Conservation (phyloP, 306 rosid genomes). For the Elaeagnus macrophylla region DNA sequence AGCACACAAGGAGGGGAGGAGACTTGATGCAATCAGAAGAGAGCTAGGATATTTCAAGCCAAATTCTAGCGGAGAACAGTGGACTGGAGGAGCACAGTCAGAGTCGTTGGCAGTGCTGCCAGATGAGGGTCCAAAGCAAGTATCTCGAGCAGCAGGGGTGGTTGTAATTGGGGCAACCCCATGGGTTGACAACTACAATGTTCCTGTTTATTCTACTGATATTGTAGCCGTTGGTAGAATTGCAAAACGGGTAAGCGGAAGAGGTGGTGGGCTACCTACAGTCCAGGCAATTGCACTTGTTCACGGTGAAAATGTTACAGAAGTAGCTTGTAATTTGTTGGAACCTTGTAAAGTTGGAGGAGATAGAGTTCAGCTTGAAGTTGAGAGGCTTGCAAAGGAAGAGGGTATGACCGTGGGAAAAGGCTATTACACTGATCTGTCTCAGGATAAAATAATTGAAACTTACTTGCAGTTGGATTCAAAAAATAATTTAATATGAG, state of each 20-base stretch:
- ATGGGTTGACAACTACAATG: slow-evolving; percentile 70
- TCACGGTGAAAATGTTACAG: slow-evolving; percentile 30
- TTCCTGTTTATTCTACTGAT: slow-evolving; percentile 56
- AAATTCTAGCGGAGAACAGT: slow-evolving; percentile 44
- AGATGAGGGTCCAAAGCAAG: slow-evolving; percentile 59
- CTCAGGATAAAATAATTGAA: slow-evolving; percentile 52
- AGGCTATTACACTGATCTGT: slow-evolving; percentile 76
- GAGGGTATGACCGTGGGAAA: slow-evolving; percentile 52
- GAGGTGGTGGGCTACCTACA: slow-evolving; percentile 53
- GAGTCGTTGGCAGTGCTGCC: slow-evolving; percentile 45
- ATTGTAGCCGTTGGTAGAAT: slow-evolving; percentile 38
- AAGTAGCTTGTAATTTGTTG: slow-evolving; percentile 52
- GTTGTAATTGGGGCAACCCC: slow-evolving; percentile 54
- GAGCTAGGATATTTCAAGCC: slow-evolving; percentile 77
- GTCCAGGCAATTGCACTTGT: slow-evolving; percentile 88
- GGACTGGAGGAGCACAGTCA: slow-evolving; percentile 51
- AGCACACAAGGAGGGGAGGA: slow-evolving; percentile 65
- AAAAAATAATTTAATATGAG: slow-evolving; percentile 14
- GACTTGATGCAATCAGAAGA: slow-evolving; percentile 67
- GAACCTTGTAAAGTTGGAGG: slow-evolving; percentile 56
- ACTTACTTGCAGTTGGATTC: slow-evolving; percentile 33
- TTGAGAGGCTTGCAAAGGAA: slow-evolving; percentile 55
- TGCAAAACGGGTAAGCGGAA: slow-evolving; percentile 33
- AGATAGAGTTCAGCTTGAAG: slow-evolving; percentile 38
- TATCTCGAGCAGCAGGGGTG: slow-evolving; percentile 43